Evolutionary conservation across 2,329 filamentous ascomycete species (phyloP).

Genomic region (Chalaropsis thielavioides): DNA sequence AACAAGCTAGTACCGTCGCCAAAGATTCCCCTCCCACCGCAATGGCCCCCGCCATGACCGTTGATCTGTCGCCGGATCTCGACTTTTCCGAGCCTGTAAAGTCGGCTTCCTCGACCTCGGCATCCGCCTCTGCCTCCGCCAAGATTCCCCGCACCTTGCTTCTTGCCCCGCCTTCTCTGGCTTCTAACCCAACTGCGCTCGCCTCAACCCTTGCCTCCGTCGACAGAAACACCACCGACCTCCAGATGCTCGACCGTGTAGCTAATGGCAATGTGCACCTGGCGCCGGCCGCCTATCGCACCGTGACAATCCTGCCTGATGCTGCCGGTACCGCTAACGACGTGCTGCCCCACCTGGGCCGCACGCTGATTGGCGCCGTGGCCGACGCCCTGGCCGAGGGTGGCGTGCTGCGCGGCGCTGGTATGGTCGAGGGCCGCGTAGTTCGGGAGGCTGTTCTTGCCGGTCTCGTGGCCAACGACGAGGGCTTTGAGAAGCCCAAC

Average conservation of each 20-base stretch:
- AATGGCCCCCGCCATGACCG: slow-evolving; percentile 40
- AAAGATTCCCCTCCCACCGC: slow-evolving; percentile 23
- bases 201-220: slow-evolving; percentile 54
- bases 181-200: slow-evolving; percentile 68
- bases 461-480: slow-evolving; percentile 50
- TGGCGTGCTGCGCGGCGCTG: slow-evolving; percentile 51
- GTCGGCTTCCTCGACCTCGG: slow-evolving; percentile 19
- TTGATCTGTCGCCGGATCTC: slow-evolving; percentile 44
- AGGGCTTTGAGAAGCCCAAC: slow-evolving; percentile 62
- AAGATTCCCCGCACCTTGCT: slow-evolving; percentile 52
- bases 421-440: slow-evolving; percentile 37
- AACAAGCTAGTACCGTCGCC: not conserved
- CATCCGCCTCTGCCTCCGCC: slow-evolving; percentile 22
- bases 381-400: slow-evolving; percentile 57
- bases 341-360: slow-evolving; percentile 46
- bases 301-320: slow-evolving; percentile 71
- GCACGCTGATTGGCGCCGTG: slow-evolving; percentile 53
- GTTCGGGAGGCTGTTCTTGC: slow-evolving; percentile 71
- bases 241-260: slow-evolving; percentile 96
- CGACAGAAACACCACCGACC: slow-evolving; percentile 64
- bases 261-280: slow-evolving; percentile 67
- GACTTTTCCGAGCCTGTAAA: slow-evolving; percentile 25
- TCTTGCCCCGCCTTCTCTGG: slow-evolving; percentile 78
- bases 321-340: slow-evolving; percentile 51
- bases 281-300: slow-evolving; percentile 63